These are phyloP conservation scores for Populus davidiana DNA, from an alignment of 345 rosid genomes.

Conservation along the genomic window DNA sequence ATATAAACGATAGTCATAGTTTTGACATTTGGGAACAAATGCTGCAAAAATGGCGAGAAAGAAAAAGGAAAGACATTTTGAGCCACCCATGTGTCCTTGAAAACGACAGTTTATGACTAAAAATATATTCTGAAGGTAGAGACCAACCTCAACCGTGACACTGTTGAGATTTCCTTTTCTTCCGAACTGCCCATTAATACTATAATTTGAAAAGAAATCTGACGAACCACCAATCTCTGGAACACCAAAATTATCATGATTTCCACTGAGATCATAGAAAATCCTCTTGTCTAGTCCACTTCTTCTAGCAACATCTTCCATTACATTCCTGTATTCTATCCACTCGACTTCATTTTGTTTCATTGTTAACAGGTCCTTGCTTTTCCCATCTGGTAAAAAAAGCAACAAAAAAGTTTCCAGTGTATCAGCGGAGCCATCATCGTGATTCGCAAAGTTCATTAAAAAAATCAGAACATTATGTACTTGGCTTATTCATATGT, in stretches of 20 bases:
- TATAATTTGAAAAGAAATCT: conserved; percentile 82
- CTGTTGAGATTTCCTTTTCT: conserved; percentile 56
- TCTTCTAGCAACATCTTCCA: conserved; percentile 57
- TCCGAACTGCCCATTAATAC: conserved; percentile 70
- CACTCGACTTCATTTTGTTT: conserved; percentile 85
- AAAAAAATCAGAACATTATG: conserved; percentile 1
- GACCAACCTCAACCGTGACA: conserved; percentile 69
- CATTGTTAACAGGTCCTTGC: conserved; percentile 74
- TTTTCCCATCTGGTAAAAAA: conserved; percentile 72
- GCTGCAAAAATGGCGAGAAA: neutral
- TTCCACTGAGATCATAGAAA: conserved; percentile 92
- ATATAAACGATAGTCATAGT: neutral
- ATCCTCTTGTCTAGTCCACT: conserved; percentile 68
- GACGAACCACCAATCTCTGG: conserved; percentile 51
- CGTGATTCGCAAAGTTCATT: neutral
- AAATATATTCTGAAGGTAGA: conserved; percentile 1
- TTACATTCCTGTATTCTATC: conserved; percentile 68
- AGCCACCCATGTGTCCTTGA: neutral
- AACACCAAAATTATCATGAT: conserved; percentile 92
- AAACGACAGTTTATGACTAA: neutral
- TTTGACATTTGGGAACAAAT: neutral
- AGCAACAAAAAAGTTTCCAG: conserved; percentile 3
- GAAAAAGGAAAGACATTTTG: neutral
- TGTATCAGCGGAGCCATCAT: neutral
- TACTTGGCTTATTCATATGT: neutral